Base-by-base conservation (phyloP, 768 basidiomycete species). In the Hygrophorus russula region DNA sequence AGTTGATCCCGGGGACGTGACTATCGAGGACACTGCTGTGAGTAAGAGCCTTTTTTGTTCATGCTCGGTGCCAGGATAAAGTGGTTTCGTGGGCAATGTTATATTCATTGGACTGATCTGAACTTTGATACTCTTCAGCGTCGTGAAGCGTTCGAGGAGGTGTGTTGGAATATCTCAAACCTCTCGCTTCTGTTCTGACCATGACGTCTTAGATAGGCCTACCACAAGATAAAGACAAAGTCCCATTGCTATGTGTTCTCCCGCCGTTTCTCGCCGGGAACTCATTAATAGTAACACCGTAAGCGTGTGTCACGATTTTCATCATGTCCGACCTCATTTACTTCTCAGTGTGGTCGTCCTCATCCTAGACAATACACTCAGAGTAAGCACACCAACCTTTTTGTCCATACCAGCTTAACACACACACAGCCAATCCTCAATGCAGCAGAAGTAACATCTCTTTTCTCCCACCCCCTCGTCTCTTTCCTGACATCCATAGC, bases 61-160 rank as follows among this genome's bases (percentile, higher is more conserved):
- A 42, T n/a, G 4, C n/a, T n/a, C n/a, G n/a, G n/a, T 18, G 31
- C 39, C 15, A 3, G 14, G 24, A 37, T n/a, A 8, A n/a, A 8
- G 35, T 36, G 35, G 14, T 15, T 17, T 14, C 8, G 35, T 6
- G 10, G 19, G 34, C 5, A 41, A n/a, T 29, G 14, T 29, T 3
- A 5, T 10, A 28, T 35, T 30, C 29, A 35, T 19, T 11, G n/a
- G n/a, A n/a, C n/a, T n/a, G n/a, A n/a, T n/a, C n/a, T n/a, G n/a
- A n/a, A n/a, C n/a, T n/a, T n/a, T n/a, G n/a, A n/a, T n/a, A 6
- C 30, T 18, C 11, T 44, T 0, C 42, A 91, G 89, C 65, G 91
- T 42, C 71, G 90, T 34, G 90, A 93, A 64, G 89, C 90, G 0
- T 91, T 76, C 46, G 91, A 94, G 60, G 91, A 94, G 75, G 91